These are phyloP conservation scores for Picocystis salinarum DNA, from an alignment of 139 green algal species.

Conservation along the genomic window DNA sequence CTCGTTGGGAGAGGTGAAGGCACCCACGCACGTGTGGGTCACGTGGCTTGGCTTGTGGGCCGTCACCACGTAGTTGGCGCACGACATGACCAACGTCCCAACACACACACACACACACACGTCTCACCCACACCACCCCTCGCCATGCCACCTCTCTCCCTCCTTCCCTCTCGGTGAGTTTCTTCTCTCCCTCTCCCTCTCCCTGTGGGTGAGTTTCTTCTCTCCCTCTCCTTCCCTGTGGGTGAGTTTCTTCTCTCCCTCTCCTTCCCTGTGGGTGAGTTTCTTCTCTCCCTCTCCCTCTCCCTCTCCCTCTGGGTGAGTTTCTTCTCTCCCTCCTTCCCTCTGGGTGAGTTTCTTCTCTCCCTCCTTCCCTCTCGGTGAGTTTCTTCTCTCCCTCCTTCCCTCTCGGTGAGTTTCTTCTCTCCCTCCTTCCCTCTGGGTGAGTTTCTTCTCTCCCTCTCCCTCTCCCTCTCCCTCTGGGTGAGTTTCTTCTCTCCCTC, in stretches of 20 bases:
- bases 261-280: too few relatives aligned
- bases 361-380: too few relatives aligned
- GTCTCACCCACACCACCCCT: not conserved
- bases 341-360: too few relatives aligned
- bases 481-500: not conserved
- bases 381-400: too few relatives aligned
- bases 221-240: not conserved
- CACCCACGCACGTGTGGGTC: constrained; percentile 52
- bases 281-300: too few relatives aligned
- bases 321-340: too few relatives aligned
- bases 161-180: too few relatives aligned
- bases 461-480: not conserved
- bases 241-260: not conserved
- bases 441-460: too few relatives aligned
- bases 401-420: too few relatives aligned
- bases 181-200: constrained; percentile 1
- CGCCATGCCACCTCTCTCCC: constrained; percentile 1
- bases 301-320: too few relatives aligned
- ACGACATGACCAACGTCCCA: not conserved
- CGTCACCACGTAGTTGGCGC: constrained; percentile 23
- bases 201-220: too few relatives aligned
- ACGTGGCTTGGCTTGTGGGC: constrained; percentile 82
- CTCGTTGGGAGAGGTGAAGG: constrained; percentile 59
- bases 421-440: too few relatives aligned
- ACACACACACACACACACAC: not conserved